Percentiles rank a stretch among this genome's conserved stretches.
Evolutionary conservation across 23 red algal species (phyloP).

Genomic region (Gracilaria vermiculophylla): DNA sequence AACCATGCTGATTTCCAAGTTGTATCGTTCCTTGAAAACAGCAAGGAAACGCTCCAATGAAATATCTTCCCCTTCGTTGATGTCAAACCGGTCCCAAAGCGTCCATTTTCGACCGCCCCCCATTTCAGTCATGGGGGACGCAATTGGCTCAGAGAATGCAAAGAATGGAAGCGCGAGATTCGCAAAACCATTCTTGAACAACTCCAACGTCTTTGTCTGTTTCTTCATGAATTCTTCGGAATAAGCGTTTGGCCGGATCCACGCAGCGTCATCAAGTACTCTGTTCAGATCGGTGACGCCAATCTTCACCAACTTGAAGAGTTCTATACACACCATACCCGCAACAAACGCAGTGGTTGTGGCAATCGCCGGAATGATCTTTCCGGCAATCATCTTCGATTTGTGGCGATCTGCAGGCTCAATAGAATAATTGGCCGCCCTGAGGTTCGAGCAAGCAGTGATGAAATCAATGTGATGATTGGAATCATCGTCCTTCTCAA

Average conservation of each 20-base stretch:
- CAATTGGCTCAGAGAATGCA: conserved; percentile 89
- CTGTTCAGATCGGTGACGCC: conserved; percentile 66
- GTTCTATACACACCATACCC: conserved; percentile 89
- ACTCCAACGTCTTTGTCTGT: conserved; percentile 65
- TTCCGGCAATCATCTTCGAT: conserved; percentile 92
- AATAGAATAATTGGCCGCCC: conserved; percentile 93
- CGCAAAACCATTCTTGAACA: conserved; percentile 96
- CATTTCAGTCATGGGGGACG: conserved; percentile 82
- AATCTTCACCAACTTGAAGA: conserved; percentile 90
- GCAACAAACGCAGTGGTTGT: conserved; percentile 95
- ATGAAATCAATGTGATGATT: conserved; percentile 98
- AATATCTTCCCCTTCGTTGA: conserved; percentile 83
- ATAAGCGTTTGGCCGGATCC: conserved; percentile 59
- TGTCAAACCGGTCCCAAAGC: conserved; percentile 97
- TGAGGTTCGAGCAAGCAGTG: conserved; percentile 90
- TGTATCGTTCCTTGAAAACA: conserved; percentile 82
- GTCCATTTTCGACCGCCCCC: conserved; percentile 79
- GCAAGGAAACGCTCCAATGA: conserved; percentile 88
- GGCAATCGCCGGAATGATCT: conserved; percentile 98
- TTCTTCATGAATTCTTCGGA: conserved; percentile 49
- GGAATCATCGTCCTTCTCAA: conserved; percentile 98
- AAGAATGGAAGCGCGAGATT: conserved; percentile 99
- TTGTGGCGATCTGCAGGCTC: conserved; percentile 90
- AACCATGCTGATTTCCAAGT: conserved; percentile 91
- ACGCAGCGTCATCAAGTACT: conserved; percentile 53